Base-by-base conservation (phyloP, 2,329 filamentous ascomycete species). In the Epichloe festucae region DNA sequence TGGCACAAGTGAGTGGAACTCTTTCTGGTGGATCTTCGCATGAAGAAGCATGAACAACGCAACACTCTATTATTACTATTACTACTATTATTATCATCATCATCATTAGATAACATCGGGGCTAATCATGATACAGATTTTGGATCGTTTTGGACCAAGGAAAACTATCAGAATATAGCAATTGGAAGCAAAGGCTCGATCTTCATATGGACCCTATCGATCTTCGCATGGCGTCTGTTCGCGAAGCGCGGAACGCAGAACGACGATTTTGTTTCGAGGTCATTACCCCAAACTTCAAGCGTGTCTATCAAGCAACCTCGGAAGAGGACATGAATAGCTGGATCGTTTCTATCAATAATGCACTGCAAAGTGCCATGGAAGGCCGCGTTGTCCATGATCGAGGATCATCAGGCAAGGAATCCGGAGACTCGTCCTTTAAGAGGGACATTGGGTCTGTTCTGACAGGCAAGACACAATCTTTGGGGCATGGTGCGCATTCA, bases 141-240 rank as follows among this genome's bases (percentile, higher is more conserved):
- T 98, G 93, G 93, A 94, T 98, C 57, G 93, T 98, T 2, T 76
- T 98, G 44, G 94, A 97, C 65, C 90, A 95, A 67, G 93, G 93
- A 23, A 95, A 93, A 65, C 76, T 98, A 15, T 96, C 91, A 1
- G 93, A 98, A 64, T 98, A 98, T 69, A 95, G 90, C 65, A 97
- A 98, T 66, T 98, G 93, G 93, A 98, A 98, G 69, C 89, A 98
- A 65, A 91, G 82, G 65, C 78, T 98, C 23, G 93, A 98, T 67
- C 74, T 97, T 27, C 94, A 98, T 65, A 97, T 95, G 82, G 93
- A 97, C 2, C 93, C 93, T 0, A 97, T 98, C 57, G 94, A 98
- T 66, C 74, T 98, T 45, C 86, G 93, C 38, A 93, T 97, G 82
- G 93, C 93, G 10, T 97, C 93, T 15, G 94, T 98, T 15, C 82